Conservation (phyloP, 345 rosid genomes). For the sweet orange (Citrus sinensis) region DVS_A1.0 CM039161.1:5040501-5041000, state of each 20-base stretch:
- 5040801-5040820: neutral
- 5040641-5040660: neutral
- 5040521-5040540: slow-evolving; percentile 95
- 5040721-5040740: neutral
- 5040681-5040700: neutral
- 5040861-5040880: neutral
- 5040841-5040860: neutral
- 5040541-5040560: slow-evolving; percentile 96
- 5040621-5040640: neutral
- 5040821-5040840: neutral
- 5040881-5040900: slow-evolving; percentile 96
- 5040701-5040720: neutral
- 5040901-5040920: slow-evolving; percentile 91
- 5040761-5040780: too few species aligned
- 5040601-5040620: neutral
- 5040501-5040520: slow-evolving; percentile 99
- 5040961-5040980: slow-evolving; percentile 85
- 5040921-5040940: slow-evolving; percentile 99
- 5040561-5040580: slow-evolving; percentile 98
- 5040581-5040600: slow-evolving; percentile 35
- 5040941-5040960: slow-evolving; percentile 86
- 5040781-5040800: neutral
- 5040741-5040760: too few species aligned
- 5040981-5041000: slow-evolving; percentile 98
- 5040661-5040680: neutral